Conservation (phyloP, 441 rosid species). For the Adansonia grandidieri region DNA sequence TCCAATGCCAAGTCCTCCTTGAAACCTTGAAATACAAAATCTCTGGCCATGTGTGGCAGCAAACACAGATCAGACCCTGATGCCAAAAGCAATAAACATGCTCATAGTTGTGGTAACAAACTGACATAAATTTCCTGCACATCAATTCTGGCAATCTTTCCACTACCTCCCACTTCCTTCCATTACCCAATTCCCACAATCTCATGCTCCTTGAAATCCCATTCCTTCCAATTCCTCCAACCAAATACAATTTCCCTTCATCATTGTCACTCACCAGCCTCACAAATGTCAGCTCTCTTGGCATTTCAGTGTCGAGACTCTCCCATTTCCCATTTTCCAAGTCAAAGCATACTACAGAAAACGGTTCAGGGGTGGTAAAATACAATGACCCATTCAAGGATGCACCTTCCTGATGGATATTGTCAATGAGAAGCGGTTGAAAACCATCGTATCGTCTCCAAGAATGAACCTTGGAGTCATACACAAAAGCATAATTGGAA, state of each 20-base stretch:
- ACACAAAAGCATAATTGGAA: conserved; percentile 50
- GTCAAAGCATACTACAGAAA: conserved; percentile 51
- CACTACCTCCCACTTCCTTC: conserved; percentile 54
- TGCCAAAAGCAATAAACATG: conserved; percentile 90
- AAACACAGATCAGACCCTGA: conserved; percentile 70
- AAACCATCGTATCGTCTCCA: conserved; percentile 56
- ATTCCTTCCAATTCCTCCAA: conserved; percentile 79
- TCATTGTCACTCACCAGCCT: conserved; percentile 60
- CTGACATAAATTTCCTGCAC: conserved; percentile 79
- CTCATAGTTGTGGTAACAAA: conserved; percentile 86
- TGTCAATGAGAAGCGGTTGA: conserved; percentile 46
- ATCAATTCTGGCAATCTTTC: conserved; percentile 74
- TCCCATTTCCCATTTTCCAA: conserved; percentile 53
- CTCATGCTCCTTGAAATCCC: conserved; percentile 78
- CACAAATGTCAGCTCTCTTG: conserved; percentile 57
- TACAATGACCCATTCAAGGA: conserved; percentile 55
- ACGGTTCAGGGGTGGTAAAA: conserved; percentile 67
- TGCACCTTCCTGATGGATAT: conserved; percentile 64
- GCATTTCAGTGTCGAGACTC: conserved; percentile 41
- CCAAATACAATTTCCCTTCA: conserved; percentile 59
- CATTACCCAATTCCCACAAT: conserved; percentile 59
- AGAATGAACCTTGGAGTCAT: conserved; percentile 50
- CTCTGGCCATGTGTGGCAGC: conserved; percentile 97
- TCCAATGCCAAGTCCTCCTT: conserved; percentile 86
- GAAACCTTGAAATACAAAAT: conserved; percentile 70